phyloP scores from a whole-genome alignment of 257 asterid genomes.

The Buddleja alternifolia region DNA sequence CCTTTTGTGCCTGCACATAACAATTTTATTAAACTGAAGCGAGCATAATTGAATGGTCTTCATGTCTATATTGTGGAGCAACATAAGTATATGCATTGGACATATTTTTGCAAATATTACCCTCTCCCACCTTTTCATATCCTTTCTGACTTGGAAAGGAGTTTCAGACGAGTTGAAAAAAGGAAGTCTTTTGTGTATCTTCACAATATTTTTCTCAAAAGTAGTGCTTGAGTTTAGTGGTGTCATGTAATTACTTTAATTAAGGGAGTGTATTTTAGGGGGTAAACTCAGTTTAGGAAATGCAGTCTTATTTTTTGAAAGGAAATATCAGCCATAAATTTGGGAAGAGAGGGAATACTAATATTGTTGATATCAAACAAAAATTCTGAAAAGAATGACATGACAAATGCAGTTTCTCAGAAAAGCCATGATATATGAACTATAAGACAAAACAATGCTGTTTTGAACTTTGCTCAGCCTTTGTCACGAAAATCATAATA shows the following conservation, averaged over 20 bases:
- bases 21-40: conserved; percentile 13
- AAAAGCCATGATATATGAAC: neutral
- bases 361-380: neutral
- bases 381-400: neutral
- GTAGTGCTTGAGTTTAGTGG: no score
- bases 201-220: no score
- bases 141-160: no score
- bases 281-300: no score
- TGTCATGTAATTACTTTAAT: no score
- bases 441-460: neutral
- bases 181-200: no score
- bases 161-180: no score
- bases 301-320: no score
- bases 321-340: no score
- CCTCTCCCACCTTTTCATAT: no score
- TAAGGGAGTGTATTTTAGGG: no score
- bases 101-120: neutral
- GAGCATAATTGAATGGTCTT: neutral
- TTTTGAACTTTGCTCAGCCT: neutral
- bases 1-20: conserved; percentile 56
- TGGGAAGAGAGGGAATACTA: no score
- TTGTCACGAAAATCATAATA: neutral
- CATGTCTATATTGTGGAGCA: neutral
- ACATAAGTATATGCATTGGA: conserved; percentile 22
- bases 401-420: neutral